Base-by-base conservation (phyloP, 768 basidiomycete genomes). In the Boletales sp. region DNA sequence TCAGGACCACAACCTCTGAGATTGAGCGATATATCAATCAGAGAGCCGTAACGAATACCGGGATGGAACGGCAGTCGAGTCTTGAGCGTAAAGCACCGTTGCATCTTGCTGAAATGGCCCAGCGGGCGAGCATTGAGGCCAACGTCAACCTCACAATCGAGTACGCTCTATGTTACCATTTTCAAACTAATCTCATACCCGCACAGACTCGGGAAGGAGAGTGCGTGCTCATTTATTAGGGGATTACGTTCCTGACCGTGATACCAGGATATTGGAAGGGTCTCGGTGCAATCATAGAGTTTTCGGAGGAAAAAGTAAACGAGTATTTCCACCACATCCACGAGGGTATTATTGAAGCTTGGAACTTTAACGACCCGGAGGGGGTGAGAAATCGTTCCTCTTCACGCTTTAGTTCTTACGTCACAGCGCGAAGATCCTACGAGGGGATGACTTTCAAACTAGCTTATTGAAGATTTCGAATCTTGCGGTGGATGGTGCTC, bases 321-420 rank as follows among this genome's bases (percentile, higher is more conserved):
- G 32, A 41, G 1, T 34, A 34, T 19, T 11, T 48, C 11, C 38
- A 21, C 21, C 38, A 25, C 38, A 34, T 48, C n/a, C 46, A 48
- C 7, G 31, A 41, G 32, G 46, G 41, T 10, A 33, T 48, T 2
- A 5, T 48, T n/a, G 8, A 15, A 3, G 18, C 10, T 12, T 48
- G 46, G 46, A 48, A 48, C 39, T 41, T 48, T 25, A 40, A 48
- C 11, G 46, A 48, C 15, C 32, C 46, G 4, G 32, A 34, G 13
- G 34, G 19, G 39, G 46, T 48, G n/a, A 48, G 46, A 25, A 13
- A 11, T 32, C 28, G 4, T 11, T 2, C 39, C 18, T 19, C 13
- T 21, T 48, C 19, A 25, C 34, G 15, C 10, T 19, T 19, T 12
- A 3, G 8, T 17, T 7, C 17, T 38, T 4, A n/a, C 21, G 4